Evolutionary conservation across 2,329 filamentous ascomycete genomes (phyloP).

Genomic region (Beauveria sp.): DNA sequence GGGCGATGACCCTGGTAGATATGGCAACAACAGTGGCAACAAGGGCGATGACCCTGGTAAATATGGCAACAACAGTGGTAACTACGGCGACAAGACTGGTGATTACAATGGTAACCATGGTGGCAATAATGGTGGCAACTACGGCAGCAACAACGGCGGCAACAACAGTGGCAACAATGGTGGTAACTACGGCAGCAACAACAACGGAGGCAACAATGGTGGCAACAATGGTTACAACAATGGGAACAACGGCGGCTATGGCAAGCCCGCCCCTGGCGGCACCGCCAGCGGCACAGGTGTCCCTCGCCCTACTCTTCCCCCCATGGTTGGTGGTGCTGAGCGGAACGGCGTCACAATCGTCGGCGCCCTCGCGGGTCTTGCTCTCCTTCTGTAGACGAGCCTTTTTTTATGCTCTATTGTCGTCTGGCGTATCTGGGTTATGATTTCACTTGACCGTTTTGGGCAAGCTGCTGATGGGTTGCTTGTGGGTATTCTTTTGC

Average conservation of each 20-base stretch:
- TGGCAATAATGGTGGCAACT: not conserved
- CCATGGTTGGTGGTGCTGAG: constrained; percentile 16
- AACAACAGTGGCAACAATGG: not conserved
- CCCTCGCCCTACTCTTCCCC: constrained; percentile 7
- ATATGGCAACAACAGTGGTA: not conserved
- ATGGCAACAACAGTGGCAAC: not conserved
- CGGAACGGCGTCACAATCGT: constrained; percentile 15
- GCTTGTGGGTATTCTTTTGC: not conserved
- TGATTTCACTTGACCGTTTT: not conserved
- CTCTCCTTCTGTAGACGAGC: constrained; percentile 17
- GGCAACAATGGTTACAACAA: not conserved
- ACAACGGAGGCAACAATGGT: not conserved
- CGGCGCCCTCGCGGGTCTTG: constrained; percentile 17
- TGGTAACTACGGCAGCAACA: not conserved
- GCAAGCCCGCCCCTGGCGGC: constrained; percentile 3
- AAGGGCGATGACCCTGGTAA: not conserved
- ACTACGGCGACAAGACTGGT: not conserved
- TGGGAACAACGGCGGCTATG: not conserved
- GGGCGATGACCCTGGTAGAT: not conserved
- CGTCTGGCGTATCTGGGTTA: not conserved
- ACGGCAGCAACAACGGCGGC: not conserved
- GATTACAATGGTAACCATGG: not conserved
- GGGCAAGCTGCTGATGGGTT: not conserved
- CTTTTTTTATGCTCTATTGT: not conserved
- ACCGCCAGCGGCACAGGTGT: not conserved